Percentiles rank a stretch among this genome's conserved stretches.
These are phyloP conservation scores for Pseudozyma sp. DNA, from an alignment of 1,284 basidiomycete species.

Conservation along the genomic window DNA sequence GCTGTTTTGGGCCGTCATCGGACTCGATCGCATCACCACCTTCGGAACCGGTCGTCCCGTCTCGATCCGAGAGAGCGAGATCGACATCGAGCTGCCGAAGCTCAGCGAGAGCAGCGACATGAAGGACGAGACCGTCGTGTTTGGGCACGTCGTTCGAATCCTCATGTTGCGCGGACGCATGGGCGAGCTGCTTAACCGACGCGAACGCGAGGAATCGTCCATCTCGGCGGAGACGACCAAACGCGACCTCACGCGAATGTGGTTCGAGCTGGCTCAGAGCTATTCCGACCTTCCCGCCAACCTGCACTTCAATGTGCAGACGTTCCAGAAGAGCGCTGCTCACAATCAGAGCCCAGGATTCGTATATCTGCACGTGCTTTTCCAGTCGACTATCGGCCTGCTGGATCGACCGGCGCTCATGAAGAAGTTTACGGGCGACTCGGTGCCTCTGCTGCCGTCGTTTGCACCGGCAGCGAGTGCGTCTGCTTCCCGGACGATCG, in stretches of 20 bases:
- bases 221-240: slow-evolving; percentile 41
- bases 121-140: slow-evolving; percentile 50
- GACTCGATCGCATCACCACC: slow-evolving; percentile 59
- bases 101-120: slow-evolving; percentile 39
- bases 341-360: slow-evolving; percentile 56
- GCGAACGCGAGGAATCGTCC: slow-evolving; percentile 41
- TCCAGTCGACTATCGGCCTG: slow-evolving; percentile 61
- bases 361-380: slow-evolving; percentile 57
- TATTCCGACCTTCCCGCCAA: slow-evolving; percentile 48
- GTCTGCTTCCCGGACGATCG: slow-evolving; percentile 55
- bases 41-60: slow-evolving; percentile 60
- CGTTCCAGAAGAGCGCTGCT: slow-evolving; percentile 53
- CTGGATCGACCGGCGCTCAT: slow-evolving; percentile 55
- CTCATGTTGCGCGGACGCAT: slow-evolving; percentile 55
- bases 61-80: slow-evolving; percentile 53
- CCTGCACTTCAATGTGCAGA: slow-evolving; percentile 59
- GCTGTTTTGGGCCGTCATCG: slow-evolving; percentile 58
- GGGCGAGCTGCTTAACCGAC: slow-evolving; percentile 56
- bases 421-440: slow-evolving; percentile 48
- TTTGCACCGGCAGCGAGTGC: slow-evolving; percentile 50
- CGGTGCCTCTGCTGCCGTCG: slow-evolving; percentile 37
- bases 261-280: slow-evolving; percentile 57
- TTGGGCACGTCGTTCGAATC: slow-evolving; percentile 53
- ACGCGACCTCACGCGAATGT: slow-evolving; percentile 48
- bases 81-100: slow-evolving; percentile 52